Base-by-base conservation (phyloP, 768 basidiomycete species). In the Boletus barrowsii region DNA sequence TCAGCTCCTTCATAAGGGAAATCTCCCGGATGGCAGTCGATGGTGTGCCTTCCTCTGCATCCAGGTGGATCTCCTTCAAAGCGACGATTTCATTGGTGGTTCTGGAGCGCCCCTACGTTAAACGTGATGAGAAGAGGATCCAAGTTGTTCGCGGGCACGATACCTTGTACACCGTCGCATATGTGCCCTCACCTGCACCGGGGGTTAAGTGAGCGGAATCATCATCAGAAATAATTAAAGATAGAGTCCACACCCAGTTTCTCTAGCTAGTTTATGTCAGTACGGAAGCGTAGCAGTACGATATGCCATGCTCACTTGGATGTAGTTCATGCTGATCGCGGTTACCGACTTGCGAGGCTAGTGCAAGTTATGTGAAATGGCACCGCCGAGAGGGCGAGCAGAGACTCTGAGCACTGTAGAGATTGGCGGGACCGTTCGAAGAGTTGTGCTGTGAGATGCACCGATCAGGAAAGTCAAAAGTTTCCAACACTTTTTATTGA, bases 61-160 rank as follows among this genome's bases (percentile, higher is more conserved):
- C 97, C 56, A 99, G 88, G 67, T 98, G 95, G 60, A 99, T 99
- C 76, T 99, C 97, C 72, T 99, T 99, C 53, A 99, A 73, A 13
- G 97, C 97, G 17, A 99, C 97, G 49, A 97, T 93, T 72, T 98
- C 97, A 64, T 97, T 97, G n/a, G 95, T 98, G 32, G 93, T 93
- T 56, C 95, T 79, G 20, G 94, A 97, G 58, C 96, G 87, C 15
- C 97, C 97, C 91, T 93, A 51, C 22, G 17, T 36, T 18, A 39
- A 54, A 37, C 18, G 14, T n/a, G 37, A 24, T 57, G 32, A 58
- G 54, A 20, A 44, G 48, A 37, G 4, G 24, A 30, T 41, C 18
- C 17, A 6, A 30, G 18, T 44, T 30, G 22, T 9, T 35, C 35
- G 46, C 26, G 29, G 41, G 33, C 4, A 54, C 73, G 33, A 42